Conservation (phyloP, 169 alveolate species). For the Besnoitia besnoiti region DNA sequence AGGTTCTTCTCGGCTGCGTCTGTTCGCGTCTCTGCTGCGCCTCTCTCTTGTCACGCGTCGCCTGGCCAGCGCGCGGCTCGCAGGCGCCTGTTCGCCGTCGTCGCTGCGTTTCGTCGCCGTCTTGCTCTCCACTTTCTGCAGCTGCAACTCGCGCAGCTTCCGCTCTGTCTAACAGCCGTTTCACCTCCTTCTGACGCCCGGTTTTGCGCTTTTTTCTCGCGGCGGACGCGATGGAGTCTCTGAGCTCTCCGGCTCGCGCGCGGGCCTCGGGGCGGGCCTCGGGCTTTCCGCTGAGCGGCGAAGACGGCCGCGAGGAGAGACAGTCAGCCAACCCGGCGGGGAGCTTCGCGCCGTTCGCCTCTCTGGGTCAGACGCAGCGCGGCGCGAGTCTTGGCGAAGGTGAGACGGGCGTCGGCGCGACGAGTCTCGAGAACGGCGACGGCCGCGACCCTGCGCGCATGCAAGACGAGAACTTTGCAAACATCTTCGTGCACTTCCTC, state of each 20-base stretch:
- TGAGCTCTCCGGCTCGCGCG: neutral
- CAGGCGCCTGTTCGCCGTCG: neutral
- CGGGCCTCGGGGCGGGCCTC: neutral
- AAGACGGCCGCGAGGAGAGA: neutral
- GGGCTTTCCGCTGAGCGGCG: no score
- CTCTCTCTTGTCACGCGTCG: no score
- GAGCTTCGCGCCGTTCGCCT: neutral
- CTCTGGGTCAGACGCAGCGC: neutral
- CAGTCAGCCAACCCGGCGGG: neutral
- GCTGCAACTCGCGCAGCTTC: neutral
- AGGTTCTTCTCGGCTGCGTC: neutral
- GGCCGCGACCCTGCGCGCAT: conserved; percentile 24
- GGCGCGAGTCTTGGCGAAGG: neutral
- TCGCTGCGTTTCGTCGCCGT: neutral
- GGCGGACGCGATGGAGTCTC: neutral
- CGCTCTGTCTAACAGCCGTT: no score
- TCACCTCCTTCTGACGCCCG: neutral
- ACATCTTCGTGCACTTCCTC: conserved; percentile 12
- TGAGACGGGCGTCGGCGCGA: neutral
- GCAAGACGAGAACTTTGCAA: conserved; percentile 26
- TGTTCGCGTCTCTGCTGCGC: neutral
- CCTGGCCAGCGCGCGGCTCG: no score
- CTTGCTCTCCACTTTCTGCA: neutral
- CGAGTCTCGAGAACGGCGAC: neutral
- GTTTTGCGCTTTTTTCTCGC: neutral